Evolutionary conservation across 2,329 filamentous ascomycete genomes (phyloP), one percentile per base, ranked within the genome.

Genomic region (Macrophomina tecta): DNA sequence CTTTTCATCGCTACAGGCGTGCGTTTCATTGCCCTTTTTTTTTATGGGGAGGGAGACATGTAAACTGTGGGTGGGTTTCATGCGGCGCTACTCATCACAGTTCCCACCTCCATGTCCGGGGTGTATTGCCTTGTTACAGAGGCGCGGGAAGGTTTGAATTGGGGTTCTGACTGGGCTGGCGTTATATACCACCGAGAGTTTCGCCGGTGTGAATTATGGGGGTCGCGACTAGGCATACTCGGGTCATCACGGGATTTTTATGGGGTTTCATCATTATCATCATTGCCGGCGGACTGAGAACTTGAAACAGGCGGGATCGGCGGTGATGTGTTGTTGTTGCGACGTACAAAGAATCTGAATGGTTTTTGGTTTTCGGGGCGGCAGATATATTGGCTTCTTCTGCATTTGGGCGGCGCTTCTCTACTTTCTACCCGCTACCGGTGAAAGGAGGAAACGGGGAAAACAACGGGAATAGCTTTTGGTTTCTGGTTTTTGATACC

Each of bases 161-260:
- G 23, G 23, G 23, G 23, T 23, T 23, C 23, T 23, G 23, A 16
- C 14, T 23, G 52, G 49, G 52, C 32, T 30, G 60, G 61, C 61
- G 49, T 64, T 64, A 34, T 64, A 64, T 64, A 64, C 46, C 61
- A 64, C 61, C 61, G 61, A 64, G 61, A 64, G 61, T 64, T 18
- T 64, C 46, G 42, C 61, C 61, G 61, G 61, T 52, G 61, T 48
- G 61, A 23, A 23, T 23, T 23, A 5, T 28, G 53, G 53, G 4
- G 36, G 16, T 53, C 23, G 23, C 23, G 23, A 23, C 23, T 38
- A 2, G 6, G 36, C 36, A 12, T 7, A 12, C 36, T 38, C 36
- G 36, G 36, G 36, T 38, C 11, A 8, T 38, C 36, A 38, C 30
- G 30, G 28, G 16, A 7, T 36, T 36, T 53, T 18, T 34, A 30